Base-by-base conservation (phyloP, 2,329 filamentous ascomycete genomes). In the Colletotrichum plurivorum region DNA sequence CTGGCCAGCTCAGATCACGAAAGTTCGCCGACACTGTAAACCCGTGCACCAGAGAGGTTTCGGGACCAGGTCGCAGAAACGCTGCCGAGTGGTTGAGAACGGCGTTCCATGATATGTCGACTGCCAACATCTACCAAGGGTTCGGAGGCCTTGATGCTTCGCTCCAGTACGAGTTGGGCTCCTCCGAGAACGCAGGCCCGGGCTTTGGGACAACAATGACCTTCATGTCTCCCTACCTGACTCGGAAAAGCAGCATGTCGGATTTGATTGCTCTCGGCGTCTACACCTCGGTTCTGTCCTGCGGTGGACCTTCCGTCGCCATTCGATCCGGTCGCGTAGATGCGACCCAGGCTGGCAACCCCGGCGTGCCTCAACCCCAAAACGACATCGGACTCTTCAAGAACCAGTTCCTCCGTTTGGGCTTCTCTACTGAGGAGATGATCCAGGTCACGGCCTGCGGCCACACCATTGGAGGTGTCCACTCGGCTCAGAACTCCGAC, bases 61-160 rank as follows among this genome's bases (percentile, higher is more conserved):
- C 84, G 1, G 87, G 85, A 0, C 80, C 84, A 2, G 89, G 88
- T 53, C 85, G 88, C 55, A 82, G 86, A 45, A 88, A 87, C 52
- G 87, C 89, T 6, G 88, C 88, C 7, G 88, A 90, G 76, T 91
- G 88, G 88, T 77, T 91, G 49, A 84, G 88, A 39, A 84, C 86
- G 3, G 88, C 84, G 25, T 90, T 91, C 70, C 89, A 90, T 77
- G 89, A 90, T 75, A 88, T 90, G 84, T 81, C 87, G 5, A 88
- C 87, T 3, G 84, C 82, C 36, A 88, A 87, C 73, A 75, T 79
- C 13, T 84, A 78, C 70, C 81, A 78, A 36, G 80, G 81, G 45
- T 78, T 77, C 5, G 89, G 89, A 43, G 89, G 89, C 1, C 70
- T 90, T 45, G 89, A 91, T 72, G 88, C 79, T 15, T 91, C 88